Conservation (phyloP, 1,284 basidiomycete species). For the Pterulicium gracile region DNA sequence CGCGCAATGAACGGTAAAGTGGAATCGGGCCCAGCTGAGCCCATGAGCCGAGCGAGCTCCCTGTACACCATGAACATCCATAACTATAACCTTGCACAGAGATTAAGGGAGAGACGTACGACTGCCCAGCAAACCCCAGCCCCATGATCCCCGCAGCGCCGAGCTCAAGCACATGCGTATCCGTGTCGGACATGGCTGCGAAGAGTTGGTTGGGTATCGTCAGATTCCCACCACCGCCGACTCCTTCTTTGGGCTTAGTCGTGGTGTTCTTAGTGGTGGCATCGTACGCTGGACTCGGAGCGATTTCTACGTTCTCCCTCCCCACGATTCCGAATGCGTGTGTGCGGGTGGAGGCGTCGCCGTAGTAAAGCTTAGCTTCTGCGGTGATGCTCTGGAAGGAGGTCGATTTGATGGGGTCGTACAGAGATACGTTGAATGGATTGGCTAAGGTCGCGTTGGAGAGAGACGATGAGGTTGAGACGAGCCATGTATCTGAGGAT, state of each 20-base stretch:
- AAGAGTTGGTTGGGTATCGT: neutral
- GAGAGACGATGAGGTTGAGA: neutral
- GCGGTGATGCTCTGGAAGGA: neutral
- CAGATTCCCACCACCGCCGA: neutral
- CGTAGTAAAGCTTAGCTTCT: neutral
- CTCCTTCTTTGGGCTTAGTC: too few species aligned
- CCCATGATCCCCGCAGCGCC: neutral
- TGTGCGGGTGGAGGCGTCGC: neutral
- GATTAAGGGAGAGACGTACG: neutral
- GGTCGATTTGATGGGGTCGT: neutral
- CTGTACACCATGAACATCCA: neutral
- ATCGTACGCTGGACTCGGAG: too few species aligned
- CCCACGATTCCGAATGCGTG: neutral
- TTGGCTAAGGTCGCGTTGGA: neutral
- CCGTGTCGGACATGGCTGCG: neutral
- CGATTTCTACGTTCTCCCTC: neutral
- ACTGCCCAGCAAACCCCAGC: neutral
- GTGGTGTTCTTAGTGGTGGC: too few species aligned
- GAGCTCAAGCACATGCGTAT: neutral
- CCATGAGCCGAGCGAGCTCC: neutral
- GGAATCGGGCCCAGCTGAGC: neutral
- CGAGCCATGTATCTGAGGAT: slow-evolving; percentile 1
- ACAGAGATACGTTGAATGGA: neutral
- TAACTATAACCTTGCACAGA: neutral
- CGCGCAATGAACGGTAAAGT: neutral